Base-by-base conservation (phyloP, 106 monocot species). In the Platanthera zijinensis region DNA sequence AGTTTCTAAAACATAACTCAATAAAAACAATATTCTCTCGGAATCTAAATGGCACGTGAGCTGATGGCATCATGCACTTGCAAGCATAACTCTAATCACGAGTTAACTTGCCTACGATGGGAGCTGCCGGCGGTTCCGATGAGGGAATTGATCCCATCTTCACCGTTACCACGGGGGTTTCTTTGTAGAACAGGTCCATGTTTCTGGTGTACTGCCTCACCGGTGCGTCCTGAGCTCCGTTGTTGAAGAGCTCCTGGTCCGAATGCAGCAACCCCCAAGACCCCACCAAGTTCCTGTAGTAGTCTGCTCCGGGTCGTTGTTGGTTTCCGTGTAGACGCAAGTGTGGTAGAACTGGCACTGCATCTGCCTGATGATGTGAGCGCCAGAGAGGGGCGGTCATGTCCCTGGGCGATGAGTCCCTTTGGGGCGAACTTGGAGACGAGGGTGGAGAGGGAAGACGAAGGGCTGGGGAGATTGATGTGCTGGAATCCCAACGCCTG, bases 371-470 rank as follows among this genome's bases (percentile, higher is more conserved):
- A 86, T 79, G 78, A 79, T 82, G 82, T 86, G 86, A 45, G 53
- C 82, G 18, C 86, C 86, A 52, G 86, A 86, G 53, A 86, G n/a
- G 86, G 9, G 79, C 86, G 48, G 82, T 82, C 79, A 86, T 73
- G 69, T 86, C 86, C 17, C 73, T 59, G n/a, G 3, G 86, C 63
- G 47, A 1, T 61, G 15, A 86, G 76, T 22, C 78, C 79, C 51
- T 79, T 79, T 28, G 14, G 21, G 15, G 52, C 1, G 61, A 82
- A 86, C 54, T 18, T 71, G 21, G 69, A 45, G 71, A 82, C 70
- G 63, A 85, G 82, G 15, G 71, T 64, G 57, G 75, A 6, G 71
- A 85, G 79, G 72, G 7, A 2, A 13, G 74, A 57, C 7, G 18
- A 8, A 9, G 85, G 84, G 18, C 71, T 15, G 5, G 85, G 82